These are phyloP conservation scores for Leptodermis oblonga DNA, from an alignment of 257 asterid species.

Conservation along the genomic window DNA sequence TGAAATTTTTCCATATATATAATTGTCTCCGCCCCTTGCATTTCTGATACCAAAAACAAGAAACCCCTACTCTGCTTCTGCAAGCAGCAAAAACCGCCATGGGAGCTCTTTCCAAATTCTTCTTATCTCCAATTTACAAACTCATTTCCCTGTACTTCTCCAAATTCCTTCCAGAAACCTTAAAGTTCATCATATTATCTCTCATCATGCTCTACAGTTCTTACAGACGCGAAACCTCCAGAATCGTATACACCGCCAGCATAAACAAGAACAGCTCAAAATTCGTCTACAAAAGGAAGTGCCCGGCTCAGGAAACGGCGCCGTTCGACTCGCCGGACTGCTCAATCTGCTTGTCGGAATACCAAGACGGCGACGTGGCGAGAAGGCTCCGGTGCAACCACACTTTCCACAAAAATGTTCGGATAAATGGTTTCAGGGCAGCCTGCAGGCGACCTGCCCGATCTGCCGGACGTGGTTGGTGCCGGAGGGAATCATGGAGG, in stretches of 20 bases:
- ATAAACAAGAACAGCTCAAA: constrained; percentile 38
- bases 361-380: constrained; percentile 38
- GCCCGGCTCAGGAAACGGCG: not conserved
- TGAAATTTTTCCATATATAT: too few relatives aligned
- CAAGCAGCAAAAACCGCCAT: constrained; percentile 4
- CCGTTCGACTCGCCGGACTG: constrained; percentile 28
- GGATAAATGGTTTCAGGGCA: constrained; percentile 41
- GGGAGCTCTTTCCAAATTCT: constrained; percentile 27
- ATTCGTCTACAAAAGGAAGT: constrained; percentile 23
- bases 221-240: constrained; percentile 13
- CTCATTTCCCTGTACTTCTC: constrained; percentile 22
- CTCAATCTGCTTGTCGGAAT: constrained; percentile 45
- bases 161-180: constrained; percentile 36
- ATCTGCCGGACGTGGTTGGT: constrained; percentile 51
- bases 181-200: constrained; percentile 30
- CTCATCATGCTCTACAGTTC: constrained; percentile 20
- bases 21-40: too few relatives aligned
- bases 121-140: constrained; percentile 23
- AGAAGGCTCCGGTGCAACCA: constrained; percentile 42
- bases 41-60: too few relatives aligned
- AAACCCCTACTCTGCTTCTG: too few relatives aligned
- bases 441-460: constrained; percentile 47
- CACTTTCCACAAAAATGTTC: constrained; percentile 42
- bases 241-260: constrained; percentile 23
- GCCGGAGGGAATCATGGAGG: constrained; percentile 19